These are phyloP conservation scores for Arthrobotrys entomopaga DNA, from an alignment of 2,329 filamentous ascomycete genomes.

Conservation along the genomic window DNA sequence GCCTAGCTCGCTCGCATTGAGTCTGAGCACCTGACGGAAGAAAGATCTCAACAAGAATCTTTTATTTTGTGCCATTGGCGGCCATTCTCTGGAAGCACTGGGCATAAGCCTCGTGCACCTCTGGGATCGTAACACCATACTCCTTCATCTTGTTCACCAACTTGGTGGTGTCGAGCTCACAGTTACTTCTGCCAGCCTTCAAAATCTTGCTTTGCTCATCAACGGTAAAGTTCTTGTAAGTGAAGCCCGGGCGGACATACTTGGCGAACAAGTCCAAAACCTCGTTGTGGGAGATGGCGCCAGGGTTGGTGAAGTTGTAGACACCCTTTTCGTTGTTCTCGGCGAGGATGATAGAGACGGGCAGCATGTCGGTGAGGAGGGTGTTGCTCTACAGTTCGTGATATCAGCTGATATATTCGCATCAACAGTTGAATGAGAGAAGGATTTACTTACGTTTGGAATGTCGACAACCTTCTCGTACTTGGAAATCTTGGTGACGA, in stretches of 20 bases:
- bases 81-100: constrained; percentile 74
- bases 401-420: neutral
- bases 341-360: constrained; percentile 70
- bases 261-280: constrained; percentile 72
- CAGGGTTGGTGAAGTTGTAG: constrained; percentile 74
- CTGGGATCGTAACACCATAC: constrained; percentile 70
- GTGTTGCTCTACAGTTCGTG: constrained; percentile 66
- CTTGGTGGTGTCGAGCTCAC: constrained; percentile 72
- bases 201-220: constrained; percentile 75
- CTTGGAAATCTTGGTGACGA: constrained; percentile 75
- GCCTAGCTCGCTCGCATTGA: too few relatives aligned
- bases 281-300: constrained; percentile 77
- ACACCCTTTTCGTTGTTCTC: constrained; percentile 72
- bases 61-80: constrained; percentile 66
- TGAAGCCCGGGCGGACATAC: constrained; percentile 70
- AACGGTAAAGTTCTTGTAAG: constrained; percentile 74
- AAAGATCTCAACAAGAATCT: too few relatives aligned
- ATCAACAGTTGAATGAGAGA: neutral
- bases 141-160: constrained; percentile 70
- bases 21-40: too few relatives aligned
- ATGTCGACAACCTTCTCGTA: constrained; percentile 75
- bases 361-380: constrained; percentile 73
- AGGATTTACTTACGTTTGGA: constrained; percentile 66
- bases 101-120: constrained; percentile 70
- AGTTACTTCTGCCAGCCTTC: constrained; percentile 75